These are phyloP conservation scores for Malbranchea cinnamomea DNA, from an alignment of 2,329 filamentous ascomycete genomes.

Conservation along the genomic window DNA sequence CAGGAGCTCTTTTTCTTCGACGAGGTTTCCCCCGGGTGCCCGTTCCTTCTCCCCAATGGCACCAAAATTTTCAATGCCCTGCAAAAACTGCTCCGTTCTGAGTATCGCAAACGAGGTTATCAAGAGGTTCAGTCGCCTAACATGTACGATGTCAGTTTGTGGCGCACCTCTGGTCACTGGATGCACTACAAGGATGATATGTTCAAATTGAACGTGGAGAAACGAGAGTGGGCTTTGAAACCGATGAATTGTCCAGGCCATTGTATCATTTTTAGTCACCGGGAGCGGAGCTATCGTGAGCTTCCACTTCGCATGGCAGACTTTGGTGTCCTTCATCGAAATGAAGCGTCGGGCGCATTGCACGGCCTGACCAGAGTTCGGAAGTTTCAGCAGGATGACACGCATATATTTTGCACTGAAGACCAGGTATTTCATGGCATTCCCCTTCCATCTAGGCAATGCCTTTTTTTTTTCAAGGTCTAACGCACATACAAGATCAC, in stretches of 20 bases:
- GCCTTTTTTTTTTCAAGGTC: background rate
- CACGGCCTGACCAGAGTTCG: constrained; percentile 83
- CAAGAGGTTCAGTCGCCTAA: constrained; percentile 91
- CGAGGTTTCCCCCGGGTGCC: constrained; percentile 79
- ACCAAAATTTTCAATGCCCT: constrained; percentile 87
- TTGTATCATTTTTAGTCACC: constrained; percentile 72
- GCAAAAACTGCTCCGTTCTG: constrained; percentile 61
- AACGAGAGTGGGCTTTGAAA: constrained; percentile 73
- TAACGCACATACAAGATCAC: constrained; percentile 32
- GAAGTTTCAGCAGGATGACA: constrained; percentile 91
- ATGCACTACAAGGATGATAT: constrained; percentile 89
- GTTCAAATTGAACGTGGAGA: constrained; percentile 72
- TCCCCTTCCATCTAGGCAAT: constrained; percentile 2
- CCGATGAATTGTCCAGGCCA: constrained; percentile 98
- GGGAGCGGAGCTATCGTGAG: constrained; percentile 75
- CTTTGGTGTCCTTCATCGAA: constrained; percentile 88
- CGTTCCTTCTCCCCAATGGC: constrained; percentile 85
- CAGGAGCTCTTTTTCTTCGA: constrained; percentile 98
- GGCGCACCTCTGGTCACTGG: constrained; percentile 95
- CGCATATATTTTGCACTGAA: constrained; percentile 85
- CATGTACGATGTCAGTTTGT: constrained; percentile 86
- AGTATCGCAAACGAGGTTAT: constrained; percentile 90
- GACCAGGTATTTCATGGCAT: constrained; percentile 42
- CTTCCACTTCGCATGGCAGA: constrained; percentile 86
- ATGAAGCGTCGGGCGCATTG: constrained; percentile 85